These are phyloP conservation scores for Mortierella sp. DNA, from an alignment of 371 early-diverging fungal species.

Conservation along the genomic window DNA sequence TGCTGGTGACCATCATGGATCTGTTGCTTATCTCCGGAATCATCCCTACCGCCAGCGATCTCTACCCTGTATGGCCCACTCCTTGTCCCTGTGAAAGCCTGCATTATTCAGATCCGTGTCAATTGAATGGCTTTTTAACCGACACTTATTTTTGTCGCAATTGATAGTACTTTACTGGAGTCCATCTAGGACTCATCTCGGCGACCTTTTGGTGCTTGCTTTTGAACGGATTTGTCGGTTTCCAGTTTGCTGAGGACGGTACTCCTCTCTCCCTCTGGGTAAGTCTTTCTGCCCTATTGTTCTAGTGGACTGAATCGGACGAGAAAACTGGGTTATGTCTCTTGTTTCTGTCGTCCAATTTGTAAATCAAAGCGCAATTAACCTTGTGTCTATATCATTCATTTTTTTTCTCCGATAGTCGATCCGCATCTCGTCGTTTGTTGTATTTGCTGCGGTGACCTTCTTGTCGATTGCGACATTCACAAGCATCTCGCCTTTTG, in stretches of 20 bases:
- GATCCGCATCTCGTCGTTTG: constrained; percentile 85
- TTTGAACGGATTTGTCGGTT: constrained; percentile 95
- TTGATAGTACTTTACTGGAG: constrained; percentile 89
- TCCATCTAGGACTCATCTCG: constrained; percentile 84
- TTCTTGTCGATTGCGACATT: constrained; percentile 92
- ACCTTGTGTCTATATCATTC: not conserved
- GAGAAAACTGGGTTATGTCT: not conserved
- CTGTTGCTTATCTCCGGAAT: constrained; percentile 91
- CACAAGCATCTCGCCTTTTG: constrained; percentile 73
- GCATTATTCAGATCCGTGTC: not conserved
- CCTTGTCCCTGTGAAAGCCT: not conserved
- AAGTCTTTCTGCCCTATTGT: constrained; percentile 25
- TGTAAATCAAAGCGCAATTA: not conserved
- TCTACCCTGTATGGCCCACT: constrained; percentile 81
- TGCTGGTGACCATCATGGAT: constrained; percentile 86
- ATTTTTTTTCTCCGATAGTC: constrained; percentile 65
- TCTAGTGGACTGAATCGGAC: not conserved
- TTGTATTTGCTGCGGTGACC: constrained; percentile 82
- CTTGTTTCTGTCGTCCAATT: not conserved
- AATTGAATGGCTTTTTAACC: not conserved
- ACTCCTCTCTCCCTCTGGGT: constrained; percentile 92
- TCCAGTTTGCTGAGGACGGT: constrained; percentile 98
- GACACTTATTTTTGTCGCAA: constrained; percentile 3
- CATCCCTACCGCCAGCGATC: constrained; percentile 83
- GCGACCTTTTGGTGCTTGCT: constrained; percentile 93